These are phyloP conservation scores for Nematodospora valgi DNA, from an alignment of 805 yeast genomes.

Conservation along the genomic window DNA sequence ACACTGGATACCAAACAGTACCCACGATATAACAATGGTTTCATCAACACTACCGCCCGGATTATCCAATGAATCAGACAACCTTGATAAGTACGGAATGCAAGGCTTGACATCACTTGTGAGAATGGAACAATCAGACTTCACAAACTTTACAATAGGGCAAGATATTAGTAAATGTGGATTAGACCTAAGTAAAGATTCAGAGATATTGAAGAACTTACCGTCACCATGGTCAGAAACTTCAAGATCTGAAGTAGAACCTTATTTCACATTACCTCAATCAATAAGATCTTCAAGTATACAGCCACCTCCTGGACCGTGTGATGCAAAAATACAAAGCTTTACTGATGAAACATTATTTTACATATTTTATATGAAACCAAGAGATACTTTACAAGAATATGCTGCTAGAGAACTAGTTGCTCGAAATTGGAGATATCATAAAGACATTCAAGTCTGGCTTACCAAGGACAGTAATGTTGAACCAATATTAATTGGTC, in stretches of 20 bases:
- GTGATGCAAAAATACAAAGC: conserved; percentile 49
- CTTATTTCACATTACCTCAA: conserved; percentile 65
- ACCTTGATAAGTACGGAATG: conserved; percentile 52
- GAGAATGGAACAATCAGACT: conserved; percentile 59
- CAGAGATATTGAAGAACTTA: conserved; percentile 58
- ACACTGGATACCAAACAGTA: neutral
- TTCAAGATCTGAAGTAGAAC: conserved; percentile 85
- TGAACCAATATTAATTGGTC: conserved; percentile 78
- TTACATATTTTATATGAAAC: conserved; percentile 89
- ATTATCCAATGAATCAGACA: conserved; percentile 11
- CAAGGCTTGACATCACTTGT: conserved; percentile 59
- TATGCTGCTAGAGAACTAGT: conserved; percentile 89
- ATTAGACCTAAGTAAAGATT: conserved; percentile 48
- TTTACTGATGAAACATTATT: conserved; percentile 91
- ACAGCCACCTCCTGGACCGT: conserved; percentile 39
- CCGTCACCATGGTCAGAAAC: conserved; percentile 97
- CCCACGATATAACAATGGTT: conserved; percentile 1
- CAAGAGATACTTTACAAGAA: conserved; percentile 90
- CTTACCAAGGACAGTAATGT: conserved; percentile 86
- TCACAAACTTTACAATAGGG: conserved; percentile 68
- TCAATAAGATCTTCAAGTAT: conserved; percentile 30
- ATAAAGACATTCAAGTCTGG: conserved; percentile 95
- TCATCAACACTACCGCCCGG: conserved; percentile 28
- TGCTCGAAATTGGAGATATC: conserved; percentile 94
- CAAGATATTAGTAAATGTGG: conserved; percentile 69